Percentiles rank a stretch among this genome's conserved stretches.
Evolutionary conservation across 176 grass and related monocot species (phyloP).

Genomic region (Miscanthus lutarioriparius): DNA sequence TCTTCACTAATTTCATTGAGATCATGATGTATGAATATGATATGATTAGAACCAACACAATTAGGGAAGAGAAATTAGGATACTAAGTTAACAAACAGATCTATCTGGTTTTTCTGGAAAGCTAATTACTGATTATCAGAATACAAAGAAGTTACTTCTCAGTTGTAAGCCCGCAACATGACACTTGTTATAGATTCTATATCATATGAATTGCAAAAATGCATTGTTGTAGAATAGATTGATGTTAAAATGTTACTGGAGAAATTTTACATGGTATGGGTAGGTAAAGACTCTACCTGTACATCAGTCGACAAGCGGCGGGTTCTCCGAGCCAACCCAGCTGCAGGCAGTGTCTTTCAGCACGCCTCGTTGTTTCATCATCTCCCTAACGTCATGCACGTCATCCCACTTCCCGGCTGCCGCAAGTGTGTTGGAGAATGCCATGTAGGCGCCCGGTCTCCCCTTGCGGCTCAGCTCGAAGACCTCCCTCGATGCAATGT

Average conservation of each 20-base stretch:
- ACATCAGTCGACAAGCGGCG: background rate
- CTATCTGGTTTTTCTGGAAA: background rate
- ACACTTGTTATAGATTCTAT: background rate
- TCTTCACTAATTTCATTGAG: no score
- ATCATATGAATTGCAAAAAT: no score
- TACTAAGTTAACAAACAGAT: background rate
- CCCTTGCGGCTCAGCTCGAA: constrained; percentile 54
- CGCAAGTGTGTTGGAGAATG: constrained; percentile 82
- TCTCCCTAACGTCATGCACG: constrained; percentile 54
- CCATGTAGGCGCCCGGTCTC: constrained; percentile 80
- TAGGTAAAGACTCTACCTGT: background rate
- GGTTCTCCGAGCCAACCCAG: constrained; percentile 53
- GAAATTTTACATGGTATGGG: background rate
- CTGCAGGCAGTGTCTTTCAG: constrained; percentile 64
- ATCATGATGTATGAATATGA: no score
- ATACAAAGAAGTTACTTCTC: background rate
- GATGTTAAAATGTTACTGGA: background rate
- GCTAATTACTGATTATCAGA: background rate
- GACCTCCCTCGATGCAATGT: constrained; percentile 60
- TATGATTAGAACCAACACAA: no score
- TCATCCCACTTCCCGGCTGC: constrained; percentile 72
- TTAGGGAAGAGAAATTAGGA: no score
- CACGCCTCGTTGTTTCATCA: constrained; percentile 64
- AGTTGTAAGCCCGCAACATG: background rate
- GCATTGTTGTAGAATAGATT: background rate